Conservation (phyloP, 2,329 filamentous ascomycete genomes). For the Curvularia eragrostidis region DNA sequence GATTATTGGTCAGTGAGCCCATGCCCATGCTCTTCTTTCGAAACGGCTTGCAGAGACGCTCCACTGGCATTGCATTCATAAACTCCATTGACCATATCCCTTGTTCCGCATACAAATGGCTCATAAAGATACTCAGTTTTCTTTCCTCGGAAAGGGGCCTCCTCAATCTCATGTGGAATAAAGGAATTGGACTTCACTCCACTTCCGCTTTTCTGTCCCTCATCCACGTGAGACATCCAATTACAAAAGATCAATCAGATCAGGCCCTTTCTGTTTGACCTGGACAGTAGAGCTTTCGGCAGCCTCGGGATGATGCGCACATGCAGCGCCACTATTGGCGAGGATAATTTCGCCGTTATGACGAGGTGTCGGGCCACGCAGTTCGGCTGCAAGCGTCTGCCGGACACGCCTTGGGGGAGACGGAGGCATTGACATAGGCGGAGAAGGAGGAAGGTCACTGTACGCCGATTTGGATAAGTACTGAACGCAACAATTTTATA, state of each 20-base stretch:
- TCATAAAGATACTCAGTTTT: too few species aligned
- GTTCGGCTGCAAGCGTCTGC: constrained; percentile 15
- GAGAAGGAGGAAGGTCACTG: neutral
- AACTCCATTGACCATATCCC: neutral
- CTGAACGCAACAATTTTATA: too few species aligned
- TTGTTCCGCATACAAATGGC: too few species aligned
- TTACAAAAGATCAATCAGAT: constrained; percentile 4
- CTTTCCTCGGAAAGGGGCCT: neutral
- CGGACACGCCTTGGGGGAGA: neutral
- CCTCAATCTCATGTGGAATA: neutral
- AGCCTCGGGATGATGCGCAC: neutral
- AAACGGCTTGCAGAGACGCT: neutral
- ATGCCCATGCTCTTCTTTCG: neutral
- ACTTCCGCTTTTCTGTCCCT: neutral
- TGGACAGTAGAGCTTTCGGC: constrained; percentile 4
- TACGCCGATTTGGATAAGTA: neutral
- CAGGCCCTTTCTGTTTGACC: neutral
- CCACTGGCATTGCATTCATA: neutral
- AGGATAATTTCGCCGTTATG: constrained; percentile 23
- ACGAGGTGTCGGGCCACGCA: constrained; percentile 8
- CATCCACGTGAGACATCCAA: neutral
- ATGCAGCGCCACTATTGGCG: constrained; percentile 12
- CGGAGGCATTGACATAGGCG: too few species aligned
- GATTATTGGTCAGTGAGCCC: neutral
- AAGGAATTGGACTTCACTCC: neutral